Evolutionary conservation across 495 filamentous ascomycete genomes (phyloP), one percentile per base, ranked within the genome.

Genomic region (Letharia lupina): DNA sequence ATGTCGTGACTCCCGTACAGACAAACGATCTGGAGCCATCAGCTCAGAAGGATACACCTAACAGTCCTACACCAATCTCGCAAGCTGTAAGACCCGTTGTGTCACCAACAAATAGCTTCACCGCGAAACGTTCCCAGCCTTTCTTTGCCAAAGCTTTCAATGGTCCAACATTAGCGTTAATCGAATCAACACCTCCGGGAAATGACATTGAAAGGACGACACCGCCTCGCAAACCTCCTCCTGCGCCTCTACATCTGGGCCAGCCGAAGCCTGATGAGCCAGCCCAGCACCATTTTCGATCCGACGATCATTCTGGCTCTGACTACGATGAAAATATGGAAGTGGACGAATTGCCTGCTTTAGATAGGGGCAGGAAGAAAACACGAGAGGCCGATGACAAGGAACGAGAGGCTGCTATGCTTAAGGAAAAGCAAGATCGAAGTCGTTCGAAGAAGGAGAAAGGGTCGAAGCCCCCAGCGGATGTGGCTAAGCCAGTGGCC

Each of bases 351-450:
- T 74, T 85, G 44, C 76, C 80, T 2, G 70, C 73, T n/a, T 71
- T 82, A 60, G 86, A 87, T 41, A 82, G 92, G 57, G 92, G 92
- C n/a, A 82, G 92, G 44, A 81, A 91, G 69, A 91, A 88, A 70
- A 97, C 92, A 0, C 84, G 92, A 66, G 91, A 92, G 72, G 91
- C 94, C 61, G 92, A 97, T 71, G 92, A 97, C 67, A 79, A 81
- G 63, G 84, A 91, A 60, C 85, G 92, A 47, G 90, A 92, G 74
- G 81, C 83, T 10, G 72, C 86, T 12, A 79, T 86, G 20, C 72
- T 78, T 62, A 83, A 83, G 70, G 89, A 93, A 65, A 78, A 84
- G 28, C 86, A 88, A 67, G 73, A 78, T 54, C 81, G 83, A 61
- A 91, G 85, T 75, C 72, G 81, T 50, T 91, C 86, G 10, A 86